Evolutionary conservation across 2,329 filamentous ascomycete genomes (phyloP).

Genomic region (Colletotrichum sp.): DNA sequence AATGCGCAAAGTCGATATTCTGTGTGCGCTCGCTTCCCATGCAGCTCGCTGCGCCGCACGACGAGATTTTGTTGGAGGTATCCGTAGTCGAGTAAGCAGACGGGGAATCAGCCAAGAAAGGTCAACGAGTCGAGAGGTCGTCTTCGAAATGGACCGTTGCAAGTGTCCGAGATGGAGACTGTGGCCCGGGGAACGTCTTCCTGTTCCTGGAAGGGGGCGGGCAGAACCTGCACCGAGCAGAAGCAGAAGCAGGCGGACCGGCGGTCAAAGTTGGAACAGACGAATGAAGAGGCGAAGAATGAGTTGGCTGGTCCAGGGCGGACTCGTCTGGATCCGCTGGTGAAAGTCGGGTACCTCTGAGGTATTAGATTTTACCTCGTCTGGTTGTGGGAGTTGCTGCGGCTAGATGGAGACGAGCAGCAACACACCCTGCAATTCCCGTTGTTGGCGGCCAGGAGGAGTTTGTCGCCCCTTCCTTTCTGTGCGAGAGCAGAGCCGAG

Average conservation of each 20-base stretch:
- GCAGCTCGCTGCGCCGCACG: background rate
- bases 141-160: background rate
- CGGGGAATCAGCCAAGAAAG: slow-evolving; percentile 1
- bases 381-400: background rate
- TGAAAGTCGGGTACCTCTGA: background rate
- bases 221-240: background rate
- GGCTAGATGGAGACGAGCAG: background rate
- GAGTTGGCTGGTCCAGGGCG: background rate
- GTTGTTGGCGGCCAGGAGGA: background rate
- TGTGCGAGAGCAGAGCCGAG: background rate
- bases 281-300: background rate
- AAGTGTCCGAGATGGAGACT: background rate
- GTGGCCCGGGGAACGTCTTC: background rate
- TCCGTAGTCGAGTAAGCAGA: background rate
- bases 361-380: background rate
- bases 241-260: background rate
- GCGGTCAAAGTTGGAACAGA: slow-evolving; percentile 1
- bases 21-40: slow-evolving; percentile 10
- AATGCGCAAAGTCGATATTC: background rate
- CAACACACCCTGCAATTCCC: background rate
- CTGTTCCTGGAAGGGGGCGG: background rate
- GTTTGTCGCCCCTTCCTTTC: background rate
- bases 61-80: background rate
- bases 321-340: background rate
- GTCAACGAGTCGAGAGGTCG: background rate